phyloP scores from a whole-genome alignment of 352 stramenopile species.

The Thalassiosira exigua region DNA sequence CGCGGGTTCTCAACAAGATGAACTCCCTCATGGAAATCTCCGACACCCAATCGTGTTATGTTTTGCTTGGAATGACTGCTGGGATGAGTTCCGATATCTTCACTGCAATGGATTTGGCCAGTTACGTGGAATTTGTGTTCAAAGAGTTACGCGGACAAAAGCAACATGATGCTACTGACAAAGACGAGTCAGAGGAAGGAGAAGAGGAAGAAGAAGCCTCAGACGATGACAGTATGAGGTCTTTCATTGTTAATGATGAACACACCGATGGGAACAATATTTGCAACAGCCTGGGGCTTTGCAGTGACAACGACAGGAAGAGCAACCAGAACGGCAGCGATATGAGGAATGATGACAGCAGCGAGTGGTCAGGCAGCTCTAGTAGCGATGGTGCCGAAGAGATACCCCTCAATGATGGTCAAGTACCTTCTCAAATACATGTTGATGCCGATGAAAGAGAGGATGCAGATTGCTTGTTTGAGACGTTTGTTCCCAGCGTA shows the following conservation, averaged over 20 bases:
- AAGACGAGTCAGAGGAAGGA: constrained; percentile 7
- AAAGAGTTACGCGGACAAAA: not conserved
- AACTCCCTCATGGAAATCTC: constrained; percentile 2
- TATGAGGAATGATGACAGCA: too few relatives aligned
- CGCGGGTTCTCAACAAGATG: constrained; percentile 20
- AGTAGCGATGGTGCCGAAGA: too few relatives aligned
- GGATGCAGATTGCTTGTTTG: constrained; percentile 11
- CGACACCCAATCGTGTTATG: not conserved
- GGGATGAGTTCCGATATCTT: constrained; percentile 34
- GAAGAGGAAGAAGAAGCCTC: not conserved
- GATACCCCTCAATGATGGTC: too few relatives aligned
- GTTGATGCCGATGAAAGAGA: not conserved
- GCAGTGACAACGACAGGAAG: too few relatives aligned
- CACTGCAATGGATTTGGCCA: not conserved
- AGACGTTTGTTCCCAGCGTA: not conserved
- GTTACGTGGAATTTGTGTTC: constrained; percentile 12
- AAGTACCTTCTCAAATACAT: too few relatives aligned
- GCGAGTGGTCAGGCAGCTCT: too few relatives aligned
- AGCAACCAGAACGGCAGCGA: not conserved
- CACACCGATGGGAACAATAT: not conserved
- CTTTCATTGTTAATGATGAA: constrained; percentile 1
- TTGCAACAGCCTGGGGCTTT: too few relatives aligned
- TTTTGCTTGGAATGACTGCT: constrained; percentile 8
- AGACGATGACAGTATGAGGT: not conserved
- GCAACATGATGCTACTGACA: not conserved